These are phyloP conservation scores for Exophiala spinifera DNA, from an alignment of 2,329 filamentous ascomycete genomes.

Conservation along the genomic window DNA sequence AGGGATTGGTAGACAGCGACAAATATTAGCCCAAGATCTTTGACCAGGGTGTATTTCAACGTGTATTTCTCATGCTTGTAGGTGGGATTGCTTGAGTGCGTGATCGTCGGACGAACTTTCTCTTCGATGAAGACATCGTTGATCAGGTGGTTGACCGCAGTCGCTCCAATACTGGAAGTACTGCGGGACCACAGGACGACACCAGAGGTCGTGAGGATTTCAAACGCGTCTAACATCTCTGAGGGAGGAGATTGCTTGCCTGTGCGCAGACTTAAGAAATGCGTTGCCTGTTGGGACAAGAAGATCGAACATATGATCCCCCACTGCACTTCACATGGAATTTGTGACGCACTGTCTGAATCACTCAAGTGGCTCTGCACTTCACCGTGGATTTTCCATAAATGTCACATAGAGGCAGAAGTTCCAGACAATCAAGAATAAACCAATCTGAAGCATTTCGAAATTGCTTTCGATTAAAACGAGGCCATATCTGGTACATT, in stretches of 20 bases:
- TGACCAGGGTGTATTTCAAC: slow-evolving; percentile 86
- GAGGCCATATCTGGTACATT: too few relatives aligned
- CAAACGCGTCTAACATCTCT: slow-evolving; percentile 89
- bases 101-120: slow-evolving; percentile 60
- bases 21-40: slow-evolving; percentile 92
- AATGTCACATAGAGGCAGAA: too few relatives aligned
- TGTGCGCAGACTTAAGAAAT: background rate
- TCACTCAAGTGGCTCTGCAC: too few relatives aligned
- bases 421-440: too few relatives aligned
- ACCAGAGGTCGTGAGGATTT: slow-evolving; percentile 91
- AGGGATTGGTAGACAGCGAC: slow-evolving; percentile 97
- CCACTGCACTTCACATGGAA: background rate
- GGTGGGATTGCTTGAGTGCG: slow-evolving; percentile 64
- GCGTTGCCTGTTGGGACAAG: background rate
- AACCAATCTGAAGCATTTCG: too few relatives aligned
- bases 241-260: background rate
- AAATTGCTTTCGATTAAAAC: too few relatives aligned
- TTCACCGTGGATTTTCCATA: too few relatives aligned
- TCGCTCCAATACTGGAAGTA: slow-evolving; percentile 74
- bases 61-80: slow-evolving; percentile 94
- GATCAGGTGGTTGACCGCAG: slow-evolving; percentile 91
- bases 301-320: background rate
- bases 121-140: slow-evolving; percentile 97
- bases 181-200: slow-evolving; percentile 95
- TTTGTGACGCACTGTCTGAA: background rate